phyloP scores from a whole-genome alignment of 1,284 basidiomycete genomes.

The Sphagnurus paluster region DNA sequence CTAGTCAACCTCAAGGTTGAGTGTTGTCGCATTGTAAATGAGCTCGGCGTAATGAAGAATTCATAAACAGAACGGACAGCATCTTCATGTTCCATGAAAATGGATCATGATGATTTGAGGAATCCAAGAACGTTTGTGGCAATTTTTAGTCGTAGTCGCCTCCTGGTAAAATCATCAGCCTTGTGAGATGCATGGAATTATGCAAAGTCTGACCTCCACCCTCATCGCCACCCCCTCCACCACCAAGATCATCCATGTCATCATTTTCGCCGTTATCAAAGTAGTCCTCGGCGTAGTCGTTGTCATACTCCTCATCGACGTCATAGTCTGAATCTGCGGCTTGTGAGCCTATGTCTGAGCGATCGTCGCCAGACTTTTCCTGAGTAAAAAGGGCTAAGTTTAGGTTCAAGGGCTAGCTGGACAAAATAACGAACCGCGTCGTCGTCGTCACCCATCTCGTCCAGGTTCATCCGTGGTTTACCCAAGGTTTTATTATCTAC shows the following conservation, averaged over 20 bases:
- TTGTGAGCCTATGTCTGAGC: constrained; percentile 64
- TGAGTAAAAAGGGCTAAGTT: constrained; percentile 25
- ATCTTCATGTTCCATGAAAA: no score
- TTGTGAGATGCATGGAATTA: neutral
- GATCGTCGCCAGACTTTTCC: constrained; percentile 68
- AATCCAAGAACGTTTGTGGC: neutral
- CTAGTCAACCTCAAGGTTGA: no score
- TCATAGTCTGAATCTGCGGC: constrained; percentile 71
- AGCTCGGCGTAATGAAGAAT: no score
- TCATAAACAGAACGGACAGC: no score
- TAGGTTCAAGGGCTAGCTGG: neutral
- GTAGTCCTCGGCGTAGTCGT: constrained; percentile 84
- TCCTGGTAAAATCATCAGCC: constrained; percentile 6
- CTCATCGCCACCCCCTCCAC: constrained; percentile 65
- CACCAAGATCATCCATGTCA: constrained; percentile 73
- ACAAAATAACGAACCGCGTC: constrained; percentile 43
- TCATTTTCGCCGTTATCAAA: constrained; percentile 84
- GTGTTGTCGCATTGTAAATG: no score
- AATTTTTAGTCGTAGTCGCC: constrained; percentile 22
- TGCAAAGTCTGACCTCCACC: constrained; percentile 34
- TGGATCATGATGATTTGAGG: no score
- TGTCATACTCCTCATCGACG: constrained; percentile 82
- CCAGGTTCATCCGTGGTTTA: constrained; percentile 56
- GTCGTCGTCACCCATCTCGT: constrained; percentile 60
- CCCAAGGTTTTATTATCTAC: constrained; percentile 25